Percentiles rank a stretch among this genome's conserved stretches.
These are phyloP conservation scores for Saccharomycopsis amapae DNA, from an alignment of 805 yeast genomes.

Conservation along the genomic window DNA sequence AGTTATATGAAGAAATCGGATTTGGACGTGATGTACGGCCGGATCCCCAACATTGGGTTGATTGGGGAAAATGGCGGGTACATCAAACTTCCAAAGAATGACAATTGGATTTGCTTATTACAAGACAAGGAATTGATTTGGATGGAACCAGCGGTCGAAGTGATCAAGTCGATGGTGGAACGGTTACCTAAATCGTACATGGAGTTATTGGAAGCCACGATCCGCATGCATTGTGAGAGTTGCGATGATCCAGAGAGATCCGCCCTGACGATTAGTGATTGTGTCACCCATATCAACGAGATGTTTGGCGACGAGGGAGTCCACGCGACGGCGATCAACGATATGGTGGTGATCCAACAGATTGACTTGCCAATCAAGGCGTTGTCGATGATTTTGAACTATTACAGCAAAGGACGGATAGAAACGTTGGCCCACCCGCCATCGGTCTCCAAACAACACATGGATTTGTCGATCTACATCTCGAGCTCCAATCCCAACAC, in stretches of 20 bases:
- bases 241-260: slow-evolving; percentile 60
- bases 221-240: slow-evolving; percentile 68
- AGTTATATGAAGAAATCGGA: slow-evolving; percentile 58
- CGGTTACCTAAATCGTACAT: slow-evolving; percentile 74
- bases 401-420: slow-evolving; percentile 26
- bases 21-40: slow-evolving; percentile 59
- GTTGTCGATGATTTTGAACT: slow-evolving; percentile 42
- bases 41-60: slow-evolving; percentile 65
- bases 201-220: slow-evolving; percentile 66
- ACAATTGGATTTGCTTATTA: slow-evolving; percentile 55
- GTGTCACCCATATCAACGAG: slow-evolving; percentile 78
- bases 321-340: slow-evolving; percentile 70
- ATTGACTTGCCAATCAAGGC: slow-evolving; percentile 51
- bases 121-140: slow-evolving; percentile 49
- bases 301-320: slow-evolving; percentile 54
- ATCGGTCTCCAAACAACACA: slow-evolving; percentile 16
- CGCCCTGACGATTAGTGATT: slow-evolving; percentile 68
- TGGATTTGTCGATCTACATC: slow-evolving; percentile 17
- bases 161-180: slow-evolving; percentile 57
- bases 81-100: slow-evolving; percentile 39
- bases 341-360: slow-evolving; percentile 67
- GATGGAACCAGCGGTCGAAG: slow-evolving; percentile 49
- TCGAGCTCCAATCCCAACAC: slow-evolving; percentile 39
- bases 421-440: slow-evolving; percentile 21
- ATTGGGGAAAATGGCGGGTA: slow-evolving; percentile 90